Evolutionary conservation across 2,329 filamentous ascomycete species (phyloP), one percentile per base, ranked within the genome.

Genomic region (Coniochaeta prunicola): DNA sequence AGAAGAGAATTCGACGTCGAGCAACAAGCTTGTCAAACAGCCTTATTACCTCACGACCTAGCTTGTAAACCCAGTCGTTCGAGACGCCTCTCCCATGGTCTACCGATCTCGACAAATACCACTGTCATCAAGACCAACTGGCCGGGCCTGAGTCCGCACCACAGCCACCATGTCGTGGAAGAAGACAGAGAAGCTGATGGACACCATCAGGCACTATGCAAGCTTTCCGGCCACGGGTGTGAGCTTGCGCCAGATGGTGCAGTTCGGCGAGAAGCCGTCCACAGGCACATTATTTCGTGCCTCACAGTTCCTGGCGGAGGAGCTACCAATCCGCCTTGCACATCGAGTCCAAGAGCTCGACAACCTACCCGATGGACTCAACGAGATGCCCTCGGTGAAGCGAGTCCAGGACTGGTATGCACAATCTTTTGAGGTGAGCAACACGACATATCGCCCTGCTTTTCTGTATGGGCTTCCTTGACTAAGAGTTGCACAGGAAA

Each of bases 381-480:
- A 91, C 72, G 92, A 97, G 66, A 97, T 99, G 94, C 91, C 92
- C 40, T 97, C 94, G 12, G 96, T 99, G 65, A 87, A 88, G 73
- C 91, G 88, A 69, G 94, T 99, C 65, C 89, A 92, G 73, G 92
- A 97, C 70, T 99, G 94, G 94, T 99, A 99, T 74, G 94, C 93
- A 64, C 94, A 99, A 78, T 99, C 94, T 57, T 99, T 99, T 70
- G 94, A 99, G 86, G 92, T 96, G 83, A 67, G 83, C 13, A 71
- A 53, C 58, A 15, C 38, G 59, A 58, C 57, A 60, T 54, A 57
- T 56, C 26, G 57, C 57, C 24, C 24, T 26, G 3, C 2, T 10
- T 21, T 4, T 50, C 10, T n/a, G 21, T 30, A n/a, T 3, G 30
- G 15, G 24, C 28, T 13, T 13, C 45, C 21, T 13, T 30, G n/a